Percentiles rank a stretch among this genome's conserved stretches.
Conservation (phyloP, 1,139 yeast genomes). For the Wickerhamomyces sp. region DNA sequence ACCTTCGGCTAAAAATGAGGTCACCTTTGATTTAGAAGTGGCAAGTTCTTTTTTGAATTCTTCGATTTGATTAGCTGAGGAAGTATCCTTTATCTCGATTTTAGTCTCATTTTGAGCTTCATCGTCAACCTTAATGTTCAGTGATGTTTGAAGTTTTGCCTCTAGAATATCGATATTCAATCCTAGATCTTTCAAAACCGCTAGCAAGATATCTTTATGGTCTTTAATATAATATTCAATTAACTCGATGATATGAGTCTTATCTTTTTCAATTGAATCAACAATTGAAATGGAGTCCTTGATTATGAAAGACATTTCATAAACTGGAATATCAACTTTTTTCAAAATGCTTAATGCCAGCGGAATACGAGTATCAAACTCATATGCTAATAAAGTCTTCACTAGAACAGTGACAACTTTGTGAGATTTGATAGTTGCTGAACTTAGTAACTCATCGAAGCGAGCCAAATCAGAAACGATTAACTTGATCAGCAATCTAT, state of each 20-base stretch:
- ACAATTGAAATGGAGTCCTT: constrained; percentile 33
- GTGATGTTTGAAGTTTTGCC: constrained; percentile 61
- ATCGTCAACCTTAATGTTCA: constrained; percentile 28
- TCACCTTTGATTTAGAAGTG: constrained; percentile 21
- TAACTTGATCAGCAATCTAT: constrained; percentile 27
- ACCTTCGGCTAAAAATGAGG: constrained; percentile 23
- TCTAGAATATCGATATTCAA: constrained; percentile 55
- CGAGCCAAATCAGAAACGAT: constrained; percentile 21
- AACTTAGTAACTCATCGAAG: constrained; percentile 20
- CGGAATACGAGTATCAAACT: constrained; percentile 28
- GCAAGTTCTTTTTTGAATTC: constrained; percentile 28
- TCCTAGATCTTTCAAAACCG: constrained; percentile 35
- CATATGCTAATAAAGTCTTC: constrained; percentile 35
- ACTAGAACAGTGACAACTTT: constrained; percentile 32
- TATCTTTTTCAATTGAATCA: constrained; percentile 30
- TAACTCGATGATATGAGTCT: constrained; percentile 34
- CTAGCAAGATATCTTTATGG: constrained; percentile 38
- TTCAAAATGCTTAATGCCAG: constrained; percentile 28
- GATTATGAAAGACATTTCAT: constrained; percentile 33
- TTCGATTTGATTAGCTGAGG: constrained; percentile 20
- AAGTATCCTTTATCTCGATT: constrained; percentile 20
- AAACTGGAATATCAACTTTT: constrained; percentile 29
- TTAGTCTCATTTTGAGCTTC: constrained; percentile 4
- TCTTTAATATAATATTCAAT: constrained; percentile 42
- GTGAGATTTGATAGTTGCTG: constrained; percentile 24